Base-by-base conservation (phyloP, 1,139 yeast species). In the Williopsis jadinii region DNA sequence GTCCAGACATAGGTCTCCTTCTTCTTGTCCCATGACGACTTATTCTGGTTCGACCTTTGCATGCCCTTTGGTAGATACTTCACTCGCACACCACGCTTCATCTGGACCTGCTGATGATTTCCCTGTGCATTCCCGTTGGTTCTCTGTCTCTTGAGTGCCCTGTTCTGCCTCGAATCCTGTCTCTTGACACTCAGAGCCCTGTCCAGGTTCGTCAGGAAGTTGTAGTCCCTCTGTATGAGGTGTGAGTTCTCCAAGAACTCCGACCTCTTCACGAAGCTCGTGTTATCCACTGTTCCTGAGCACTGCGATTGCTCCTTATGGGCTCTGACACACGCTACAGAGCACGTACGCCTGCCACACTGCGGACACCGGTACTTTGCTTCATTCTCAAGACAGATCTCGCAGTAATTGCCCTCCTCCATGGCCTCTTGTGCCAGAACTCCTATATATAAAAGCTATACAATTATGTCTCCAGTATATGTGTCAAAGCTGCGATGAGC, bases 331-430 rank as follows among this genome's bases (percentile, higher is more conserved):
- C 97, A 90, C 5, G 55, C 70, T 11, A 84, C 58, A 0, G 85
- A 77, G 59, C 97, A 90, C 0, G 94, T 82, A 44, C 66, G 70
- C 12, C 67, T 59, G 9, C 64, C 66, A 57, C 97, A 90, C 10
- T 84, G 81, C 0, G 97, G 97, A 59, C 97, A 90, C n/a, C 73
- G 79, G 59, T 90, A 90, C 55, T 80, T 84, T 44, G 69, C 61
- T 15, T 58, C 60, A 19, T 66, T 60, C 19, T 55, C 53, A 9
- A 67, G 66, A 51, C 92, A 83, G 28, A 80, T 66, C 30, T 36
- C 33, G 19, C 38, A 36, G 34, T 36, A 33, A 3, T 30, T 11
- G n/a, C 11, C 19, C 30, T 19, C 24, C 24, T 19, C 24, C 24
- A 19, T 19, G 24, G 24, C 6, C 6, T 6, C 24, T 19, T 19